These are phyloP conservation scores for Beauveria bassiana DNA, from an alignment of 2,329 filamentous ascomycete genomes.

Conservation along the genomic window DNA sequence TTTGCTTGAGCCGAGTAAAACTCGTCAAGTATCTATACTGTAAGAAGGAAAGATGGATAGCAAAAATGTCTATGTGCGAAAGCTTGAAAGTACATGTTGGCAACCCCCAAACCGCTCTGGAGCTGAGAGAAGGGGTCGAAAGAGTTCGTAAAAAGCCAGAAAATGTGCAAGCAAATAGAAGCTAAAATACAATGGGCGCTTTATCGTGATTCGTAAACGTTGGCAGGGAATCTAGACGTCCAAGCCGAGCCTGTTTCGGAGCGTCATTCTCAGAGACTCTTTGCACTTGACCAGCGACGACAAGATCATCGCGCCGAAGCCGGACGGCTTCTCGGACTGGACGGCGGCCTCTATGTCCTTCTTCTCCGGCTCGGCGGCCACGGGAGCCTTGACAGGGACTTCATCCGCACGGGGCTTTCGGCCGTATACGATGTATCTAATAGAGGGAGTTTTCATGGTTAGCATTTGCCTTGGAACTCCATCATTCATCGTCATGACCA, in stretches of 20 bases:
- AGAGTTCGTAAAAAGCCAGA: no score
- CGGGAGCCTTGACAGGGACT: constrained; percentile 33
- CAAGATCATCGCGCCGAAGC: not conserved
- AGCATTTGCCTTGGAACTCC: not conserved
- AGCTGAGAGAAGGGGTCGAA: no score
- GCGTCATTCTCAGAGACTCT: not conserved
- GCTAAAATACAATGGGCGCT: not conserved
- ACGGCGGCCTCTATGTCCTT: not conserved
- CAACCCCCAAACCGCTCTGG: no score
- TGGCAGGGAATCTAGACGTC: not conserved
- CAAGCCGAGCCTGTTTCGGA: constrained; percentile 2
- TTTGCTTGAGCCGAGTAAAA: no score
- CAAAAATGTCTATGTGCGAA: no score
- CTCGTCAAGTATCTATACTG: no score
- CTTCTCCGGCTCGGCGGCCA: constrained; percentile 19
- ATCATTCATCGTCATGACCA: no score
- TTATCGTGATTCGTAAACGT: not conserved
- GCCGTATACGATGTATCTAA: constrained; percentile 8
- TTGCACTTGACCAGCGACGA: not conserved
- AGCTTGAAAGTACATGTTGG: no score
- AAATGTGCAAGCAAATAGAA: not conserved
- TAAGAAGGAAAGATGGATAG: no score
- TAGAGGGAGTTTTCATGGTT: not conserved
- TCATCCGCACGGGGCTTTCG: constrained; percentile 6
- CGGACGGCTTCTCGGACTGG: not conserved